Conservation (phyloP, 345 rosid genomes). For the Turnera subulata region DNA sequence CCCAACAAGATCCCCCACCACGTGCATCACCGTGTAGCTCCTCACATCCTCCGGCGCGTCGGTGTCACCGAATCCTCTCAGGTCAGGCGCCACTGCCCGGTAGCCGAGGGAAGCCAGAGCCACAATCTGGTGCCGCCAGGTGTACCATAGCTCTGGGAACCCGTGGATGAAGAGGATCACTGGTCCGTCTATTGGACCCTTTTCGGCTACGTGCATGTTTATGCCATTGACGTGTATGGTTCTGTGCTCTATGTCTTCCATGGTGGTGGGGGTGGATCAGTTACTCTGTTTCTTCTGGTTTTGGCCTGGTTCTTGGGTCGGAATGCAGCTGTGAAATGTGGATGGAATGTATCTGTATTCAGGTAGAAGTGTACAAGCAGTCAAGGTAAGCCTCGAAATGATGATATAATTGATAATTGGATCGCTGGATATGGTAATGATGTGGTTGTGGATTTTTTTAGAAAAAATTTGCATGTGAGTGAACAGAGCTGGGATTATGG, state of each 20-base stretch:
- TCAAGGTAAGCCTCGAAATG: too few species aligned
- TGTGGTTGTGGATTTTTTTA: too few species aligned
- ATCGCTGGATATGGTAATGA: too few species aligned
- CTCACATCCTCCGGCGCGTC: not conserved
- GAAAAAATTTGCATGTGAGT: too few species aligned
- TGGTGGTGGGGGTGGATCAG: too few species aligned
- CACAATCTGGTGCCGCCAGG: conserved; percentile 14
- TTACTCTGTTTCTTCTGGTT: too few species aligned
- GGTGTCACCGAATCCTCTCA: conserved; percentile 12
- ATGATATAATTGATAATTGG: too few species aligned
- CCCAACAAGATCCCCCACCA: conserved; percentile 26
- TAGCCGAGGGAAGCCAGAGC: conserved; percentile 6
- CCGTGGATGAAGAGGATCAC: conserved; percentile 12
- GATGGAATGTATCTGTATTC: too few species aligned
- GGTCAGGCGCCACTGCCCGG: conserved; percentile 5
- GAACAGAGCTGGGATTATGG: too few species aligned
- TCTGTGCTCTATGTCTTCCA: not conserved
- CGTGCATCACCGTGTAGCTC: not conserved
- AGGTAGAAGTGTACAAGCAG: too few species aligned
- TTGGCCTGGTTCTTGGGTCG: too few species aligned
- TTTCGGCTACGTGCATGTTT: not conserved
- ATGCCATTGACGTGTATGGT: not conserved
- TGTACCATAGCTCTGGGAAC: conserved; percentile 10
- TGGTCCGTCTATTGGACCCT: not conserved
- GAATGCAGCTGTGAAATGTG: too few species aligned